Percentiles rank a stretch among this genome's conserved stretches.
Evolutionary conservation across 805 yeast genomes (phyloP).

Genomic region (Saturnispora kantuleensis): DNA sequence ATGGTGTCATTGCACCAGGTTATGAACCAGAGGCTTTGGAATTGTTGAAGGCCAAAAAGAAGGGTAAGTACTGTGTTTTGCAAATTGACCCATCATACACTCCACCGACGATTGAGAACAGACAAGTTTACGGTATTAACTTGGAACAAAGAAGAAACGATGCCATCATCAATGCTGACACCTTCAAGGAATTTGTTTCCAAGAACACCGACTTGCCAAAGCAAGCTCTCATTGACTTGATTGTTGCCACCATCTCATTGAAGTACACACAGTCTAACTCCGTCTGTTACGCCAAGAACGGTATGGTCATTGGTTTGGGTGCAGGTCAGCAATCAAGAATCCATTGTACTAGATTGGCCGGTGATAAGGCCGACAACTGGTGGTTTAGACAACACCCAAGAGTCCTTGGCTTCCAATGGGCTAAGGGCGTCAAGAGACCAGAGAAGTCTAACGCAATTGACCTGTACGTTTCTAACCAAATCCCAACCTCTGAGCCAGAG

Average conservation of each 20-base stretch:
- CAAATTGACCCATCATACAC: slow-evolving; percentile 92
- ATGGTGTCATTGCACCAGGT: slow-evolving; percentile 99
- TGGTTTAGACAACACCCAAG: slow-evolving; percentile 98
- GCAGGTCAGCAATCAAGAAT: slow-evolving; percentile 99
- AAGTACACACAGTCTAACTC: slow-evolving; percentile 98
- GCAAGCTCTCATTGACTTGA: slow-evolving; percentile 86
- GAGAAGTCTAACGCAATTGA: slow-evolving; percentile 98
- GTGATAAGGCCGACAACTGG: slow-evolving; percentile 99
- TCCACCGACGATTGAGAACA: slow-evolving; percentile 73
- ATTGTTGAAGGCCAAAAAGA: slow-evolving; percentile 83
- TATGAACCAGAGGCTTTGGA: slow-evolving; percentile 87
- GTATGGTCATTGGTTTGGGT: slow-evolving; percentile 98
- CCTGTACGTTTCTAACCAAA: slow-evolving; percentile 81
- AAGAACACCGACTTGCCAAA: slow-evolving; percentile 78
- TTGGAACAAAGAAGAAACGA: slow-evolving; percentile 96
- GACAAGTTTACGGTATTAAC: slow-evolving; percentile 94
- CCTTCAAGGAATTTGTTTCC: slow-evolving; percentile 88
- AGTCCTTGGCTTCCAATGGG: slow-evolving; percentile 91
- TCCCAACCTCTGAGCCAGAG: slow-evolving; percentile 89
- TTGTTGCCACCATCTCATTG: slow-evolving; percentile 94
- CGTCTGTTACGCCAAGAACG: slow-evolving; percentile 96
- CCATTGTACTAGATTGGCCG: slow-evolving; percentile 98
- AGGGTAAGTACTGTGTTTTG: slow-evolving; percentile 92
- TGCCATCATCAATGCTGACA: slow-evolving; percentile 82
- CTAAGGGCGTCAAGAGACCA: slow-evolving; percentile 95